These are phyloP conservation scores for Agrocybe praecox DNA, from an alignment of 768 basidiomycete species.

Conservation along the genomic window DNA sequence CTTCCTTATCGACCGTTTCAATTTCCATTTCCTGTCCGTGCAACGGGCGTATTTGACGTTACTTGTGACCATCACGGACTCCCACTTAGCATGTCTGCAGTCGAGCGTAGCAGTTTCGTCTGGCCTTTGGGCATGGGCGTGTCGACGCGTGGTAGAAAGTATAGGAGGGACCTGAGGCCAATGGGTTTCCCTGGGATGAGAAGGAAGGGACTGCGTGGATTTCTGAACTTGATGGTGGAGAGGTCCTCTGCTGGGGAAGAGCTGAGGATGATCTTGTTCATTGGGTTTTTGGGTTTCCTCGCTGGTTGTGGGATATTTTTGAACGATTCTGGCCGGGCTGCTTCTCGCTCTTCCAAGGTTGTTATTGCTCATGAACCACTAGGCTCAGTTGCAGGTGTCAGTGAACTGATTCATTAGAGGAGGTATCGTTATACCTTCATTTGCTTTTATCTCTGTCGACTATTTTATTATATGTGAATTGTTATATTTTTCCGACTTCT, in stretches of 20 bases:
- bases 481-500: background rate
- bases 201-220: slow-evolving; percentile 41
- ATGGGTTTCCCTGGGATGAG: slow-evolving; percentile 33
- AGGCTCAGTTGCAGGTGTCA: background rate
- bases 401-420: background rate
- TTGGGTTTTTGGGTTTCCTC: slow-evolving; percentile 46
- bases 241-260: slow-evolving; percentile 69
- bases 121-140: slow-evolving; percentile 54
- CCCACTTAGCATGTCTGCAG: slow-evolving; percentile 52
- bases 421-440: no score
- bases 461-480: background rate
- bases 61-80: slow-evolving; percentile 66
- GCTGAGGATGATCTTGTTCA: slow-evolving; percentile 60
- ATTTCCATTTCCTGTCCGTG: slow-evolving; percentile 43
- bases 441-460: background rate
- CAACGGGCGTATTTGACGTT: slow-evolving; percentile 59
- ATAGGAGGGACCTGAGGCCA: slow-evolving; percentile 43
- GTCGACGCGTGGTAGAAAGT: slow-evolving; percentile 37
- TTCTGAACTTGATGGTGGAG: slow-evolving; percentile 53
- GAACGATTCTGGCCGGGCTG: slow-evolving; percentile 7
- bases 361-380: background rate
- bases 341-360: background rate
- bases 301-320: slow-evolving; percentile 51
- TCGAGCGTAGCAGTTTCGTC: slow-evolving; percentile 47
- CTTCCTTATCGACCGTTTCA: slow-evolving; percentile 44